phyloP scores from a whole-genome alignment of 257 asterid genomes.

The Linderniella brevidens region DNA sequence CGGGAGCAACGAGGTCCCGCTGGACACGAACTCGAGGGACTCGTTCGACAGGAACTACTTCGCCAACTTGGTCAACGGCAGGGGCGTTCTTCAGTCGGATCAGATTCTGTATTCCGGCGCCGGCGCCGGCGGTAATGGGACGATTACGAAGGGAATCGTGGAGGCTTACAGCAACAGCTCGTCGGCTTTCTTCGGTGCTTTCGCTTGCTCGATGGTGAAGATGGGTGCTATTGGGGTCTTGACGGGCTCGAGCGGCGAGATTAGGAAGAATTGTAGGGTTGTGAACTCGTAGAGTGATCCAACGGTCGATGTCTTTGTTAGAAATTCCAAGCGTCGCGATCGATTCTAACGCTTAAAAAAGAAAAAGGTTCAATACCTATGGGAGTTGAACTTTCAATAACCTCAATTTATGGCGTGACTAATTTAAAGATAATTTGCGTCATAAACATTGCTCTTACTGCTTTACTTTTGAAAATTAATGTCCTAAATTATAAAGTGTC shows the following conservation, averaged over 20 bases:
- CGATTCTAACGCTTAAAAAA: slow-evolving; percentile 4
- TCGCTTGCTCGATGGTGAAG: slow-evolving; percentile 49
- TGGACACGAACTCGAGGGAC: slow-evolving; percentile 48
- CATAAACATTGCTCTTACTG: too few species aligned
- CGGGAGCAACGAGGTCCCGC: slow-evolving; percentile 47
- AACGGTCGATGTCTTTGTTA: too few species aligned
- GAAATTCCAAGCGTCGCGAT: too few species aligned
- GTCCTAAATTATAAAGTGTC: too few species aligned
- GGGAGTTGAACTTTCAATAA: too few species aligned
- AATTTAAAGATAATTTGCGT: too few species aligned
- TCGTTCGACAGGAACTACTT: slow-evolving; percentile 62
- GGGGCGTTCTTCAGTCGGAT: slow-evolving; percentile 56
- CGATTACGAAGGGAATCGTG: slow-evolving; percentile 32
- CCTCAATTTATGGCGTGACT: too few species aligned
- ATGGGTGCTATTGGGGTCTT: slow-evolving; percentile 51
- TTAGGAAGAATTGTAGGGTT: slow-evolving; percentile 54
- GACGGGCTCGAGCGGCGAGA: slow-evolving; percentile 43
- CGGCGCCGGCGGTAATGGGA: slow-evolving; percentile 23
- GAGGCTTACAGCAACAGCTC: slow-evolving; percentile 26
- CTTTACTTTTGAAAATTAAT: too few species aligned
- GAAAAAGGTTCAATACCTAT: too few species aligned
- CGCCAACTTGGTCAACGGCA: slow-evolving; percentile 32
- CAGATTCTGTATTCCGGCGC: slow-evolving; percentile 37
- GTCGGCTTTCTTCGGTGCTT: slow-evolving; percentile 33
- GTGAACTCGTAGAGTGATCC: slow-evolving; percentile 17